Evolutionary conservation across 2,329 filamentous ascomycete species (phyloP).

Genomic region (Tolypocladium album): DNA sequence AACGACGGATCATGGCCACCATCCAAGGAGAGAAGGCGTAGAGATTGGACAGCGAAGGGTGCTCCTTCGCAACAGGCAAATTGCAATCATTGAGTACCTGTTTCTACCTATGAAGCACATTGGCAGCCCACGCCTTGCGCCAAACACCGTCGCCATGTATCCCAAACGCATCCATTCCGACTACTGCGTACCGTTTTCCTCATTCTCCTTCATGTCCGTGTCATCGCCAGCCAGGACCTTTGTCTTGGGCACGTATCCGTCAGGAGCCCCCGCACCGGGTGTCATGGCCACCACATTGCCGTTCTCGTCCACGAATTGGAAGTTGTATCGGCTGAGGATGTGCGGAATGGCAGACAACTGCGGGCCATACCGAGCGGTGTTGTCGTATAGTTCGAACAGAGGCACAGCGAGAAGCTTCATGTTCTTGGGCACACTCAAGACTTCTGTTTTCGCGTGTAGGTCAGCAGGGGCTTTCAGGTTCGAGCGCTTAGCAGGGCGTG

Average conservation of each 20-base stretch:
- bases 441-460: slow-evolving; percentile 44
- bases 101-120: slow-evolving; percentile 5
- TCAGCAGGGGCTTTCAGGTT: background rate
- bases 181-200: slow-evolving; percentile 28
- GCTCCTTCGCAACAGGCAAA: background rate
- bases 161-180: slow-evolving; percentile 9
- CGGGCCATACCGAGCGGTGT: slow-evolving; percentile 86
- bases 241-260: slow-evolving; percentile 49
- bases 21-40: slow-evolving; percentile 74
- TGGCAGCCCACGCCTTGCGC: slow-evolving; percentile 12
- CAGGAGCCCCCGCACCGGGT: slow-evolving; percentile 53
- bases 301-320: slow-evolving; percentile 92
- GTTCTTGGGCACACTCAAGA: slow-evolving; percentile 95
- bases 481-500: slow-evolving; percentile 2
- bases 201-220: slow-evolving; percentile 50
- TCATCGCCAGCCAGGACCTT: slow-evolving; percentile 56
- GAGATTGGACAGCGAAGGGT: background rate
- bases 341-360: slow-evolving; percentile 96
- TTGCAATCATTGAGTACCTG: background rate
- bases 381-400: slow-evolving; percentile 96
- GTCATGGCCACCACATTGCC: slow-evolving; percentile 80
- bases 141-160: slow-evolving; percentile 25
- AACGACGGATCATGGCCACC: slow-evolving; percentile 77
- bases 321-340: slow-evolving; percentile 88
- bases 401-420: slow-evolving; percentile 98